Evolutionary conservation across 2,329 filamentous ascomycete genomes (phyloP).

Genomic region (Fusarium tricinctum): DNA sequence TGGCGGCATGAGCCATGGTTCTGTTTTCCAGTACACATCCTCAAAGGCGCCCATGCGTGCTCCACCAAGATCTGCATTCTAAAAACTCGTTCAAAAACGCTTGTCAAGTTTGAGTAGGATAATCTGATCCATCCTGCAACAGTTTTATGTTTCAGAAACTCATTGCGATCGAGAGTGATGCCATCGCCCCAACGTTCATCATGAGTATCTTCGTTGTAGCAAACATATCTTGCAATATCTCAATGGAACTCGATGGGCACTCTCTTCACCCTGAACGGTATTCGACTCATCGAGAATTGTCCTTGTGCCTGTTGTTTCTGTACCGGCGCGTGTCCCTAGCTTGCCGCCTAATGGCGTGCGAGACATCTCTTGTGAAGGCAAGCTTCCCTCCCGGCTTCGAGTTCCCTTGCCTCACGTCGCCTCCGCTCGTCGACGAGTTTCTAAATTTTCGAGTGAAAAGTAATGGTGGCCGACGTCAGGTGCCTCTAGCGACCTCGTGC

Average conservation of each 20-base stretch:
- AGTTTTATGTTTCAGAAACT: constrained; percentile 68
- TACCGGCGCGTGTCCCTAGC: too few relatives aligned
- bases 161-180: constrained; percentile 59
- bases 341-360: too few relatives aligned
- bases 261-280: constrained; percentile 38
- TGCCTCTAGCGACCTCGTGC: too few relatives aligned
- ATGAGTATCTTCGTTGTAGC: constrained; percentile 63
- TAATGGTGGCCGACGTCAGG: too few relatives aligned
- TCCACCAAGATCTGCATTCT: constrained; percentile 60
- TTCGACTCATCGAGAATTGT: too few relatives aligned
- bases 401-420: too few relatives aligned
- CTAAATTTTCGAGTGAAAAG: too few relatives aligned
- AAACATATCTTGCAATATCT: constrained; percentile 51
- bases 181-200: constrained; percentile 65
- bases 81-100: constrained; percentile 67
- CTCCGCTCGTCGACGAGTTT: too few relatives aligned
- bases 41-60: constrained; percentile 54
- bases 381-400: too few relatives aligned
- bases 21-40: constrained; percentile 62
- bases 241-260: constrained; percentile 58
- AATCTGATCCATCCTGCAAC: constrained; percentile 70
- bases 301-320: too few relatives aligned
- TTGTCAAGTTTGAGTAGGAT: constrained; percentile 65
- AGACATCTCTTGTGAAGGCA: too few relatives aligned
- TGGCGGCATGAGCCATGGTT: constrained; percentile 66